phyloP scores from a whole-genome alignment of 2,329 filamentous ascomycete genomes.

The Chaetomium globosum region DNA sequence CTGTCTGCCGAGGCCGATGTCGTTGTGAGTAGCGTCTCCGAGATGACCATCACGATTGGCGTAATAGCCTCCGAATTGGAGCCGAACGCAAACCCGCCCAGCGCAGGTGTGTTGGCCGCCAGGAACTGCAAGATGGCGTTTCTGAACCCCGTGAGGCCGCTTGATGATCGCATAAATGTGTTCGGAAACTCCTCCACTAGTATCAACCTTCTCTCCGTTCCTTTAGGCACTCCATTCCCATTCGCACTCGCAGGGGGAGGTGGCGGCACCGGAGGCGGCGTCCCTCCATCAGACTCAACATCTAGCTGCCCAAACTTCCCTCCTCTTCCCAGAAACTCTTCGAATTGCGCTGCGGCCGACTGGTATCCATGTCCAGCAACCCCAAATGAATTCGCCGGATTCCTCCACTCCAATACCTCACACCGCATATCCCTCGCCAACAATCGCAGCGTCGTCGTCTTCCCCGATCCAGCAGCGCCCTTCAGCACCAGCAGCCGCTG shows the following conservation, averaged over 20 bases:
- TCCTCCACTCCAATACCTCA: constrained; percentile 87
- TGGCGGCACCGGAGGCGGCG: constrained; percentile 17
- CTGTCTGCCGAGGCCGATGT: constrained; percentile 84
- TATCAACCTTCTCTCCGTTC: constrained; percentile 58
- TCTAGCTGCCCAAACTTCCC: constrained; percentile 69
- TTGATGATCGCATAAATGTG: constrained; percentile 68
- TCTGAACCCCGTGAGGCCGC: constrained; percentile 70
- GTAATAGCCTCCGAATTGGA: constrained; percentile 53
- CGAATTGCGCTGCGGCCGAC: constrained; percentile 79
- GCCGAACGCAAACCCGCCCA: constrained; percentile 51
- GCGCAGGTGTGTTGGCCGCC: constrained; percentile 64
- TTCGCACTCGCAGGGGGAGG: constrained; percentile 18
- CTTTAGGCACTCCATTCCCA: constrained; percentile 7
- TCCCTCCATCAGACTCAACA: constrained; percentile 32
- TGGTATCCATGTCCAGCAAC: constrained; percentile 64
- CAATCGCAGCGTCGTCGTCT: constrained; percentile 82
- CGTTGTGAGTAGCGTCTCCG: constrained; percentile 84
- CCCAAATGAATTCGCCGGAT: constrained; percentile 66
- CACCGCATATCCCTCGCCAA: constrained; percentile 76
- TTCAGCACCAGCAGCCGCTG: constrained; percentile 83
- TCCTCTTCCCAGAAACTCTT: constrained; percentile 84
- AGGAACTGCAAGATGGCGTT: constrained; percentile 75
- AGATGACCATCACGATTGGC: constrained; percentile 86
- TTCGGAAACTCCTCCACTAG: constrained; percentile 83
- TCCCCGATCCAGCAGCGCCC: constrained; percentile 87